Evolutionary conservation across 1,284 basidiomycete genomes (phyloP).

Genomic region (Marasmius sp.): DNA sequence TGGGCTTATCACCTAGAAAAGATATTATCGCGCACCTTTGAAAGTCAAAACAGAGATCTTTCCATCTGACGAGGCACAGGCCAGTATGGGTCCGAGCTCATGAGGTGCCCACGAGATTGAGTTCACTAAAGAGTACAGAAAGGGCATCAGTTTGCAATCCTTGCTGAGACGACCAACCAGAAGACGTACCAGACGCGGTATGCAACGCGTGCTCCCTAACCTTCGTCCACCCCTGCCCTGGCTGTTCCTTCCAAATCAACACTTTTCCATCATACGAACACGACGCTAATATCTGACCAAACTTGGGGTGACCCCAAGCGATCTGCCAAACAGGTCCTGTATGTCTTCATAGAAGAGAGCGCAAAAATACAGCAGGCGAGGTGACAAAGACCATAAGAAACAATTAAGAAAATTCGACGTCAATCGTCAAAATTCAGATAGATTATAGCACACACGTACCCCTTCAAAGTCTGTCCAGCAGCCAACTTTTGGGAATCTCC

Average conservation of each 20-base stretch:
- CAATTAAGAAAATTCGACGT: not conserved
- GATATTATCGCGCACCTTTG: conserved; percentile 71
- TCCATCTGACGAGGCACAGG: conserved; percentile 97
- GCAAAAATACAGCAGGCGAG: too few relatives aligned
- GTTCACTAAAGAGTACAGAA: conserved; percentile 65
- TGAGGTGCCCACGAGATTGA: conserved; percentile 98
- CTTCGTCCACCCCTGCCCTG: conserved; percentile 79
- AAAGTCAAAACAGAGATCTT: conserved; percentile 97
- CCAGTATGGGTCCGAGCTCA: conserved; percentile 94
- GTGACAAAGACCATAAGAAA: not conserved
- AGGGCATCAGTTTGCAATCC: not conserved
- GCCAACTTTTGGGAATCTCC: conserved; percentile 69
- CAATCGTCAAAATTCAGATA: not conserved
- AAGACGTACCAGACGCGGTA: conserved; percentile 79
- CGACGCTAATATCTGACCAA: conserved; percentile 93
- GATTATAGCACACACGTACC: conserved; percentile 49
- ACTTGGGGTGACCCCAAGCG: conserved; percentile 98
- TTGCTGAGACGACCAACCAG: not conserved
- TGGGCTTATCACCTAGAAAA: not conserved
- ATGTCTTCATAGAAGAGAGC: conserved; percentile 53
- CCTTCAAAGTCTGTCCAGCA: conserved; percentile 79
- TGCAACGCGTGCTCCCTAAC: conserved; percentile 97
- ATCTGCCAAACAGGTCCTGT: conserved; percentile 98
- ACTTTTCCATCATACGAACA: conserved; percentile 99
- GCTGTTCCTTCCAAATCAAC: conserved; percentile 95